Base-by-base conservation (phyloP, 148 eudicot genomes). In the Chenopodium formosanum region DNA sequence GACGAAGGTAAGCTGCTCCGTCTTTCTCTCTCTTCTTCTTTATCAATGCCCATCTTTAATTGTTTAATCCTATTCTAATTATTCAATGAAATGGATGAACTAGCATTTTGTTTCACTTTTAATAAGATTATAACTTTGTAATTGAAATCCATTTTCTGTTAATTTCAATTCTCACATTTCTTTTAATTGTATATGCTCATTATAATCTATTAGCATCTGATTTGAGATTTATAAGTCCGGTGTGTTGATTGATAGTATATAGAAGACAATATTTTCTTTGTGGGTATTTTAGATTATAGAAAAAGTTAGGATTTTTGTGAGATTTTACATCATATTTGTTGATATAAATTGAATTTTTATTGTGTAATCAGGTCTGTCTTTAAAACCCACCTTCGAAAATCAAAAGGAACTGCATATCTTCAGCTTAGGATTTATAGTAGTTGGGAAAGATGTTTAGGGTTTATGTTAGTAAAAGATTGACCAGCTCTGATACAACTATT, bases 391-490 rank as follows among this genome's bases (percentile, higher is more conserved):
- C 40, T 1, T 52, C 16, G 37, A 52, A 72, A 72, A 19, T 19
- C 4, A 44, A 44, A 8, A 22, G n/a, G 7, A 66, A 80, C 2
- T 71, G 20, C 17, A 40, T 72, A 22, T n/a, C n/a, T 1, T 50
- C 63, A 23, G 65, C 65, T 47, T 47, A 48, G 53, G 25, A 31
- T 74, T 64, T 58, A 1, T 71, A 12, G 78, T 63, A 14, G 69
- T 48, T 63, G 66, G 50, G 82, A 58, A 74, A 27, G 47, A 84
- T 84, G 86, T 84, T 79, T 76, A 80, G 82, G 84, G 82, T 82
- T 70, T 81, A 32, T 52, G 52, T 68, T 32, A 62, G 77, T 58
- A 86, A 76, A 64, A 89, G 81, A 83, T 76, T 87, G 67, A 83
- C 84, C 9, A 79, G 86, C 60, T 83, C 79, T 70, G 60, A 37